A percentile compares a stretch with the other conserved stretches of the same genome.
Evolutionary conservation across 148 eudicot genomes (phyloP).

Genomic region (Polygonum aviculare): DNA sequence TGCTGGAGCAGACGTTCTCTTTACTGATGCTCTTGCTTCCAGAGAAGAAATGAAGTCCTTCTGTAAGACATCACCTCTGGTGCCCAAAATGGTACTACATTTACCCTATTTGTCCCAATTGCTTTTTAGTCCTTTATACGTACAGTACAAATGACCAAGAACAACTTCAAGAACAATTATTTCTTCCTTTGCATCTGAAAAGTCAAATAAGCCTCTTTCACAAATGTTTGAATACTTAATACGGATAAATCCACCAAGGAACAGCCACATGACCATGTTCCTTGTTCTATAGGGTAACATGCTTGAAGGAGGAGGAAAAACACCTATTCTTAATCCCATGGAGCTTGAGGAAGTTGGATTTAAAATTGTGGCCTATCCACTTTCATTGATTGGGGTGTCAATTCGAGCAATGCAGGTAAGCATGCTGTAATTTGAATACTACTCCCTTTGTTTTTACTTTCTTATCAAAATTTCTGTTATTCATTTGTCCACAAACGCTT

Average conservation of each 20-base stretch:
- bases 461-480: background rate
- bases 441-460: background rate
- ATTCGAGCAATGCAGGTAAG: slow-evolving; percentile 89
- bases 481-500: background rate
- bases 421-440: slow-evolving; percentile 6
- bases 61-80: slow-evolving; percentile 49
- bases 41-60: slow-evolving; percentile 82
- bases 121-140: background rate
- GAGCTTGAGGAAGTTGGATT: slow-evolving; percentile 86
- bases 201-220: background rate
- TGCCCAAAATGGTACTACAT: slow-evolving; percentile 72
- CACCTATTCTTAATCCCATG: slow-evolving; percentile 80
- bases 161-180: background rate
- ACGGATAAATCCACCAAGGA: background rate
- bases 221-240: background rate
- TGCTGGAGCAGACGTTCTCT: slow-evolving; percentile 93
- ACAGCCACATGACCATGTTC: background rate
- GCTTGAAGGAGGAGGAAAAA: slow-evolving; percentile 99
- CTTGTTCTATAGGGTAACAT: slow-evolving; percentile 58
- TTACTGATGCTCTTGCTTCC: slow-evolving; percentile 84
- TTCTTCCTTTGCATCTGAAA: background rate
- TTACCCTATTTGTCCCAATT: background rate
- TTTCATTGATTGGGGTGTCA: slow-evolving; percentile 82
- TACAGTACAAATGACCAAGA: background rate
- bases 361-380: slow-evolving; percentile 83